These are phyloP conservation scores for Termitomyces titanicus DNA, from an alignment of 768 basidiomycete genomes.

Conservation along the genomic window DNA sequence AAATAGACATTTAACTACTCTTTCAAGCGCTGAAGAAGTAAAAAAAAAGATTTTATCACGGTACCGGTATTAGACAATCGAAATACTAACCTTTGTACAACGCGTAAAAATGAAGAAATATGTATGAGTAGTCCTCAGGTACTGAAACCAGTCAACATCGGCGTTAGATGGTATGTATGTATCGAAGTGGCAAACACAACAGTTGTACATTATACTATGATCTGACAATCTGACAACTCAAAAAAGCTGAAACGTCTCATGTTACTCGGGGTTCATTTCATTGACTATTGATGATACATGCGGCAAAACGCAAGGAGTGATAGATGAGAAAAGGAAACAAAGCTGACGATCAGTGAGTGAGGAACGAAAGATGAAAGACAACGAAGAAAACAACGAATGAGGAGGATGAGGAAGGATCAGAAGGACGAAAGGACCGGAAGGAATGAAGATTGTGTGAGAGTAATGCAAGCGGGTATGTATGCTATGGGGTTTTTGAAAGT, in stretches of 20 bases:
- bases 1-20: conserved; percentile 38
- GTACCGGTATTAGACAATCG: conserved; percentile 7
- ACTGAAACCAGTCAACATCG: too few species aligned
- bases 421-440: neutral
- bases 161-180: too few species aligned
- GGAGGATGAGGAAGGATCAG: neutral
- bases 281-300: neutral
- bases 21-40: conserved; percentile 10
- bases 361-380: neutral
- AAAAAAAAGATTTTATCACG: conserved; percentile 3
- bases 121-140: conserved; percentile 5
- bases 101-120: neutral
- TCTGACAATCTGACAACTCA: too few species aligned
- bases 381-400: neutral
- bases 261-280: neutral
- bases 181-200: too few species aligned
- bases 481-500: neutral
- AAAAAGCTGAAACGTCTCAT: neutral
- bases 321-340: neutral
- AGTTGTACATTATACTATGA: too few species aligned
- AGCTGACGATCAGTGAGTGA: neutral
- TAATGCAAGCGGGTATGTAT: neutral
- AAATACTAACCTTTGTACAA: conserved; percentile 10
- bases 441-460: neutral
- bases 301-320: neutral